A percentile compares a stretch with the other conserved stretches of the same genome.
phyloP scores from a whole-genome alignment of 1,284 basidiomycete species.

The Cryptococcus jaspeensis region DNA sequence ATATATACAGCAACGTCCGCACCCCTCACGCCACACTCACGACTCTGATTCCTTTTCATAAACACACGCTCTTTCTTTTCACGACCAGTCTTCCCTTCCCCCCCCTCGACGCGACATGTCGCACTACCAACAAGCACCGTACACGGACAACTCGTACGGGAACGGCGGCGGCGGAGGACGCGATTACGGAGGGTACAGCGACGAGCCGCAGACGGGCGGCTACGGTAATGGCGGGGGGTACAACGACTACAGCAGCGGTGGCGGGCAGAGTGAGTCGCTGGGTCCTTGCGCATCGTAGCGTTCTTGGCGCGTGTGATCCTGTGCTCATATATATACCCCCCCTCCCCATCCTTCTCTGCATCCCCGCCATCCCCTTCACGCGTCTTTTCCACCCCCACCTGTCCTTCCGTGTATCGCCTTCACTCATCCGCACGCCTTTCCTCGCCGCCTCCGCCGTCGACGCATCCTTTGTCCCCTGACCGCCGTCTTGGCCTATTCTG shows the following conservation, averaged over 20 bases:
- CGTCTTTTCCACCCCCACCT: neutral
- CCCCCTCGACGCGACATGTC: conserved; percentile 24
- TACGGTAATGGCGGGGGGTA: conserved; percentile 11
- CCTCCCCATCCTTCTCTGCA: neutral
- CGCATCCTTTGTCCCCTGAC: neutral
- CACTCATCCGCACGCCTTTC: neutral
- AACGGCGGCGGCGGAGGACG: conserved; percentile 10
- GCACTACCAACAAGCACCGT: conserved; percentile 39
- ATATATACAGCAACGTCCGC: too few relatives aligned
- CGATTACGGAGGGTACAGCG: conserved; percentile 24
- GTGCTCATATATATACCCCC: neutral
- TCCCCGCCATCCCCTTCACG: neutral
- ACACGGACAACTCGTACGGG: conserved; percentile 25
- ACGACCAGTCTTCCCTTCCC: neutral
- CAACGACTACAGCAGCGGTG: conserved; percentile 4
- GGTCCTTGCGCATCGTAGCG: neutral
- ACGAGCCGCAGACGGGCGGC: conserved; percentile 26
- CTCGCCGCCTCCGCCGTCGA: too few relatives aligned
- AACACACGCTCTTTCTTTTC: conserved; percentile 1
- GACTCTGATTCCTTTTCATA: neutral
- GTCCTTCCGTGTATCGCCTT: neutral
- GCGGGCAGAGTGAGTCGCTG: conserved; percentile 17
- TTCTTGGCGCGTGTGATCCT: neutral
- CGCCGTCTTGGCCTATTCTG: neutral
- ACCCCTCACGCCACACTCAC: too few relatives aligned